Base-by-base conservation (phyloP, 1,284 basidiomycete species). In the Golubevia sp. region DNA sequence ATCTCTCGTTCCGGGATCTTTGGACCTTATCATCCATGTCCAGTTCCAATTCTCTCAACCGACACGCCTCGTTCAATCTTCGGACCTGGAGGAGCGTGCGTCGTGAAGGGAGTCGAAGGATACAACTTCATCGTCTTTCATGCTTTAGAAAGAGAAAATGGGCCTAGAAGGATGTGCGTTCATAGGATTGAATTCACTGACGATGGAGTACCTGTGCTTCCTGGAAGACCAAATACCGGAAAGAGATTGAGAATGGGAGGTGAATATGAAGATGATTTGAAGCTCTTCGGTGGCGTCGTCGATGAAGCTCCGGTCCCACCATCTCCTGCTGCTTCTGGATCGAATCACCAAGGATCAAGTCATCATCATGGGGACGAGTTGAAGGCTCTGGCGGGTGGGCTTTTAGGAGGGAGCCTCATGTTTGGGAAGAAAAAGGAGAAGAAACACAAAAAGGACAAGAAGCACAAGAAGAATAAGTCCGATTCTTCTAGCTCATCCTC, bases 111-210 rank as follows among this genome's bases (percentile, higher is more conserved):
- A 23, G 63, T 70, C 1, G 72, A 76, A 55, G 62, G 68, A 21
- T 61, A 72, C 27, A 48, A 61, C 24, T 76, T 76, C 55, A 72
- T 76, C 59, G 62, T 74, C 51, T 76, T 74, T 60, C 74, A 76
- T 24, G 61, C 67, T 3, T 62, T 71, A 15, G 69, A 64, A 38
- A 57, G 62, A 30, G 67, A 71, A 49, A 68, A 65, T 20, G 74
- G 74, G 0, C 62, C 67, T 34, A 59, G 74, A 34, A 56, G 56
- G n/a, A 76, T 64, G 59, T 74, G 74, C 57, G 51, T 76, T 11
- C 74, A 76, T 23, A 64, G 71, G 0, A 30, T 76, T 27, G 60
- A 62, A n/a, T 72, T 67, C 26, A 51, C 24, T 2, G 15, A 49
- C 2, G 70, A 76, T 30, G 74, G 71, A 4, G 67, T 59, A 1